Evolutionary conservation across 495 filamentous ascomycete species (phyloP), one percentile per base, ranked within the genome.

Genomic region (Delitschia confertaspora): DNA sequence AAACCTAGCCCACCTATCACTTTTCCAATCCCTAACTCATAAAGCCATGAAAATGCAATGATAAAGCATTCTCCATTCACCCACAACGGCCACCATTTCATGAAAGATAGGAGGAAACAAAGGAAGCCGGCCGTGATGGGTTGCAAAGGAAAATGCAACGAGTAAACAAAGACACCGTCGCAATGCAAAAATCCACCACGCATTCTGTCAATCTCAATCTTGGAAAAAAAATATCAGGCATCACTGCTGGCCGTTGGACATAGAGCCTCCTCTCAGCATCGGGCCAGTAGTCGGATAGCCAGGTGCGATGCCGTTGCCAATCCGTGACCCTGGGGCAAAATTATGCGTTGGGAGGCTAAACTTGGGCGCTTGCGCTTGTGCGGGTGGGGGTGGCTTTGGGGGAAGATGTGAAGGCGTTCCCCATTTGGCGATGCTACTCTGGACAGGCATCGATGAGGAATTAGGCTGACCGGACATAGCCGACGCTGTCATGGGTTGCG

Each of bases 361-460:
- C 43, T 57, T 62, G 2, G 58, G 49, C 40, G 51, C 36, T 32
- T 56, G 53, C 19, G 50, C 32, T 10, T 43, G 47, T 2, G 47
- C 53, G 7, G 62, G 49, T 10, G 61, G 63, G 10, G 65, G 65
- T 3, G 66, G 66, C 49, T 65, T 69, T 7, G 62, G 56, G n/a
- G 66, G 66, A 4, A 69, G 52, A 38, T 58, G 55, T 19, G 66
- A 54, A 11, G 66, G 64, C 11, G 60, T 57, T 9, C 61, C 65
- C 61, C 63, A 69, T 47, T 69, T 69, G 10, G 65, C 50, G 22
- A 69, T 65, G 39, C 55, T 67, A 51, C 60, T 64, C 42, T 61
- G 56, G 26, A 46, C 44, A 11, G 43, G 41, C 23, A 46, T 25
- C 5, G 53, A 47, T 13, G 25, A 7, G 26, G 26, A 29, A 7